A percentile compares a stretch with the other conserved stretches of the same genome.
Conservation (phyloP, 805 yeast genomes). For the Dipodascus albidus region DNA sequence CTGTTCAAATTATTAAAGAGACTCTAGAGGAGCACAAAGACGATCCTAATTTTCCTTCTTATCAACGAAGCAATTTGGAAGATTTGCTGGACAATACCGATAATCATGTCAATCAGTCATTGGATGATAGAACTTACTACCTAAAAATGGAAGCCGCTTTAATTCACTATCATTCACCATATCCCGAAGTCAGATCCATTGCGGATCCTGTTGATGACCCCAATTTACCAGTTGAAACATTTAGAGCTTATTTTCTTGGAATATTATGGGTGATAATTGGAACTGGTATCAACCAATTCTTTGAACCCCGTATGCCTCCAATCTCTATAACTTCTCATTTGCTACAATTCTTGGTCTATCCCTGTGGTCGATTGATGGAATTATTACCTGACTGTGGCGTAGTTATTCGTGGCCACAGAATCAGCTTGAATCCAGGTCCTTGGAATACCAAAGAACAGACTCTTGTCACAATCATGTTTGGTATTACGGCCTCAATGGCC, state of each 20-base stretch:
- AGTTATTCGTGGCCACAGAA: conserved; percentile 27
- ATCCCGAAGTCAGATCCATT: conserved; percentile 57
- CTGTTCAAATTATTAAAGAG: conserved; percentile 27
- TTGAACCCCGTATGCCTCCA: conserved; percentile 41
- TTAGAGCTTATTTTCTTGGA: conserved; percentile 29
- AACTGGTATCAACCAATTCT: conserved; percentile 26
- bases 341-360: conserved; percentile 47
- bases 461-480: conserved; percentile 36
- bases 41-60: conserved; percentile 35
- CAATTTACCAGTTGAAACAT: conserved; percentile 35
- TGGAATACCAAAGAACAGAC: conserved; percentile 51
- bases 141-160: conserved; percentile 22
- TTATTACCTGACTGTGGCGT: conserved; percentile 23
- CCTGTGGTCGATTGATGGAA: conserved; percentile 33
- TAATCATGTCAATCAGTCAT: neutral
- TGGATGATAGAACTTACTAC: conserved; percentile 8
- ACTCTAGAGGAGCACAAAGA: conserved; percentile 29
- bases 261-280: conserved; percentile 20
- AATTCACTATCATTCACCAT: conserved; percentile 37
- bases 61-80: conserved; percentile 26
- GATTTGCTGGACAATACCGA: conserved; percentile 17
- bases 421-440: conserved; percentile 47
- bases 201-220: conserved; percentile 40
- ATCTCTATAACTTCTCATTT: conserved; percentile 38
- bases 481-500: conserved; percentile 8